Percentiles rank a stretch among this genome's conserved stretches.
phyloP scores from a whole-genome alignment of 2,329 filamentous ascomycete genomes.

The Epichloe scottii region DNA sequence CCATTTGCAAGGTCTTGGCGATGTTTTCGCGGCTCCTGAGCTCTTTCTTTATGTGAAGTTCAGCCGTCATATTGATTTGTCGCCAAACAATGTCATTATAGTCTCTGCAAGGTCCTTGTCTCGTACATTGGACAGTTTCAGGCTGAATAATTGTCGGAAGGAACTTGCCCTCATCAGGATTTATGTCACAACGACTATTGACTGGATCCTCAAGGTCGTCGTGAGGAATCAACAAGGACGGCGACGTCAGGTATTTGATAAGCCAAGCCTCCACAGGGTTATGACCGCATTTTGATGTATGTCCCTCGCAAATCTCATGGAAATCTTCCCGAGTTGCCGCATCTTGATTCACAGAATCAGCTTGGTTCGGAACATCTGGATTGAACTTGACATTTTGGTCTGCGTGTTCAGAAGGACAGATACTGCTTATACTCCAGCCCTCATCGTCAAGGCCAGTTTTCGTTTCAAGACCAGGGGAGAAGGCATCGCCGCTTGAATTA shows the following conservation, averaged over 20 bases:
- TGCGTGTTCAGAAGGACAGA: not conserved
- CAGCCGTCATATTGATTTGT: slow-evolving; percentile 16
- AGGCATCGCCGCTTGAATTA: not conserved
- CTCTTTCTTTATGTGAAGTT: slow-evolving; percentile 14
- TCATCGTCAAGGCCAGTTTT: not conserved
- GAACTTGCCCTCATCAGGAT: slow-evolving; percentile 24
- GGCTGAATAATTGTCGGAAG: slow-evolving; percentile 21
- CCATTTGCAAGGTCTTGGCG: slow-evolving; percentile 1
- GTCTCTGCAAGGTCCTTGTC: slow-evolving; percentile 3
- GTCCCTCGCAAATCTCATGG: not conserved
- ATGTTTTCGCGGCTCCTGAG: slow-evolving; percentile 12
- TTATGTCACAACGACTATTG: slow-evolving; percentile 18
- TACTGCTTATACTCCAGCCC: not conserved
- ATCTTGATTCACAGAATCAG: not conserved
- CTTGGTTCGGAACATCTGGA: not conserved
- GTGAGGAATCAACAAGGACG: not conserved
- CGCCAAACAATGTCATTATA: slow-evolving; percentile 14
- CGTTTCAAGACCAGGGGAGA: not conserved
- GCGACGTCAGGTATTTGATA: not conserved
- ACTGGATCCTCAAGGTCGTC: not conserved
- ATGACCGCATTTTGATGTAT: not conserved
- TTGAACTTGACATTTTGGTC: not conserved
- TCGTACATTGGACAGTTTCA: slow-evolving; percentile 12
- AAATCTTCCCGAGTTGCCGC: not conserved
- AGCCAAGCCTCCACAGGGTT: slow-evolving; percentile 1